Evolutionary conservation across 805 yeast species (phyloP).

Genomic region (Metschnikowia anglica): DNA sequence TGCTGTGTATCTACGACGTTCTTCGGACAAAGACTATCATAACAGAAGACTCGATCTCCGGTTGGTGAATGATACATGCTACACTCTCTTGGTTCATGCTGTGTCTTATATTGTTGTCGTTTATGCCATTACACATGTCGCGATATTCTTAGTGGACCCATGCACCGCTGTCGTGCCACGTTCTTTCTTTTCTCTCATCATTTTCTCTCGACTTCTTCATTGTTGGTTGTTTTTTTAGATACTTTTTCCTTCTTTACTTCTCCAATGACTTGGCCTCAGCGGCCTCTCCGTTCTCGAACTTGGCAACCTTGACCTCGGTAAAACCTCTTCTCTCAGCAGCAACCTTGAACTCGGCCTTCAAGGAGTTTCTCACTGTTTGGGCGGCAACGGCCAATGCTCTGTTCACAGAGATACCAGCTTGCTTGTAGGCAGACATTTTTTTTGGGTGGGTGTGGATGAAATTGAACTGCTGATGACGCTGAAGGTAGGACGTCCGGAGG

Average conservation of each 20-base stretch:
- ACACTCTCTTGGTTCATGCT: neutral
- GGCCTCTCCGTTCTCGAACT: conserved; percentile 67
- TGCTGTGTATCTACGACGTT: too few relatives aligned
- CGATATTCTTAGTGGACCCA: neutral
- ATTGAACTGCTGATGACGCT: neutral
- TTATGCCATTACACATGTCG: conserved; percentile 4
- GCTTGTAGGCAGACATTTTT: conserved; percentile 48
- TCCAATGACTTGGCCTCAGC: conserved; percentile 40
- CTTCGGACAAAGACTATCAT: neutral
- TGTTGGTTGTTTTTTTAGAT: neutral
- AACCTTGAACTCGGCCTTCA: conserved; percentile 82
- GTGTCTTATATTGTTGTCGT: neutral
- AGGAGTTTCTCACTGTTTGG: conserved; percentile 78
- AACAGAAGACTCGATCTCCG: too few relatives aligned
- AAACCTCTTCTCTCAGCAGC: conserved; percentile 68
- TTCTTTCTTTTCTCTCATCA: neutral
- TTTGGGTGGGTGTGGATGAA: conserved; percentile 2
- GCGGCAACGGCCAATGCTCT: conserved; percentile 90
- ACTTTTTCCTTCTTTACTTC: conserved; percentile 17
- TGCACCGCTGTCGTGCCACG: neutral
- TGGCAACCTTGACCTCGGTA: conserved; percentile 72
- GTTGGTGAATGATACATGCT: too few relatives aligned
- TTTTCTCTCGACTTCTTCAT: too few relatives aligned
- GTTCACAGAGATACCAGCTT: conserved; percentile 62
- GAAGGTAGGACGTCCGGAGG: too few relatives aligned